A percentile compares a stretch with the other conserved stretches of the same genome.
These are phyloP conservation scores for Globisporangium emineosum DNA, from an alignment of 352 stramenopile species.

Conservation along the genomic window DNA sequence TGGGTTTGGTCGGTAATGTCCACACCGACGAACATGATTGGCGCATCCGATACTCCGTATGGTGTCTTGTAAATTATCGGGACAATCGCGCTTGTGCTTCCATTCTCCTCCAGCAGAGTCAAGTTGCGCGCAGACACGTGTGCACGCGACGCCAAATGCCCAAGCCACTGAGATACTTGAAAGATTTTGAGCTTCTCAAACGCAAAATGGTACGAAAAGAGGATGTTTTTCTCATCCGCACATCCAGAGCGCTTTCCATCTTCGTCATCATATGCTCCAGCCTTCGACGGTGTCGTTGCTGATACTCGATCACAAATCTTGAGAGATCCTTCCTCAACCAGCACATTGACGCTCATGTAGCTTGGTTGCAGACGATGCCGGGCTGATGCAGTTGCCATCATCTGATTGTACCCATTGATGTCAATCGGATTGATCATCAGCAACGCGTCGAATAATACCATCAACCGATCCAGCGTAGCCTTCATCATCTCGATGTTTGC, in stretches of 20 bases:
- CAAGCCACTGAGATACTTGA: constrained; percentile 86
- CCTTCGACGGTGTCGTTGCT: constrained; percentile 9
- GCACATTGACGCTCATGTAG: constrained; percentile 75
- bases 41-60: constrained; percentile 68
- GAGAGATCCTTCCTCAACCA: constrained; percentile 55
- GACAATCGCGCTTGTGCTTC: constrained; percentile 29
- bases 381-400: constrained; percentile 46
- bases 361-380: constrained; percentile 60
- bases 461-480: constrained; percentile 65
- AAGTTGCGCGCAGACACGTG: constrained; percentile 71
- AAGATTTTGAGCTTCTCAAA: constrained; percentile 81
- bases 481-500: constrained; percentile 62
- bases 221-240: constrained; percentile 6
- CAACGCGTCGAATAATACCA: constrained; percentile 82
- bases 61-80: constrained; percentile 83
- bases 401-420: constrained; percentile 76
- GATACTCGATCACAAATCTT: constrained; percentile 53
- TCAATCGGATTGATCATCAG: constrained; percentile 88
- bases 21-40: constrained; percentile 76
- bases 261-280: constrained; percentile 3
- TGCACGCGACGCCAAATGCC: constrained; percentile 70
- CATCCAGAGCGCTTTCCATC: not conserved
- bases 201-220: constrained; percentile 71
- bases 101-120: constrained; percentile 73
- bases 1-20: constrained; percentile 81